Conservation (phyloP, 495 filamentous ascomycete species). For the Aspergillus bertholletiae region DNA sequence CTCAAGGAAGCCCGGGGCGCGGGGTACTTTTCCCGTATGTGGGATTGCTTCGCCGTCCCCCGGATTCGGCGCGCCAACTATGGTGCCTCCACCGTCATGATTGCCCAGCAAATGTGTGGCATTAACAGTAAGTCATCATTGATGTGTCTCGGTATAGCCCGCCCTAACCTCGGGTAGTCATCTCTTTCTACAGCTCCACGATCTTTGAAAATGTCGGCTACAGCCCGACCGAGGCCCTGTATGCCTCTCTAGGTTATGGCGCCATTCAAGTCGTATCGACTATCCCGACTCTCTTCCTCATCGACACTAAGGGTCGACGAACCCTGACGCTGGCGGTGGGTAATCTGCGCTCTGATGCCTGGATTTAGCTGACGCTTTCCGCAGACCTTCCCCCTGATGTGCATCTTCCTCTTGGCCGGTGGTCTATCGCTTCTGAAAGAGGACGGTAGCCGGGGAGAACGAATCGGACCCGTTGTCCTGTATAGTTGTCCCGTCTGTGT, state of each 20-base stretch:
- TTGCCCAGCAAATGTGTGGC: constrained; percentile 46
- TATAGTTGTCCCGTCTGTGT: constrained; percentile 15
- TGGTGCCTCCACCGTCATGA: constrained; percentile 63
- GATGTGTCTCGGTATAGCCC: neutral
- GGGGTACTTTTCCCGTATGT: constrained; percentile 54
- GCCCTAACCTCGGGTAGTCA: constrained; percentile 41
- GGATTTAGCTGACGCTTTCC: constrained; percentile 38
- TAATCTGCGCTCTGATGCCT: constrained; percentile 8
- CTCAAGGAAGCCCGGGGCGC: constrained; percentile 36
- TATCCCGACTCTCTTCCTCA: constrained; percentile 61
- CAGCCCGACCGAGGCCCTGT: constrained; percentile 53
- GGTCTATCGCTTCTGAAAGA: constrained; percentile 54
- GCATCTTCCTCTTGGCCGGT: constrained; percentile 64
- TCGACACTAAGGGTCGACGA: constrained; percentile 78
- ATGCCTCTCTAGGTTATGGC: constrained; percentile 63
- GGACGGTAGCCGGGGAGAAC: constrained; percentile 6
- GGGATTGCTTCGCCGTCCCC: constrained; percentile 60
- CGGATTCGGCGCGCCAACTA: constrained; percentile 60
- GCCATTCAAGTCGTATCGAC: constrained; percentile 68
- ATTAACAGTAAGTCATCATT: constrained; percentile 43
- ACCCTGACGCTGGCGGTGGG: constrained; percentile 44
- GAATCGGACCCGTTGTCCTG: constrained; percentile 28
- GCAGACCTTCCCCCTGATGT: constrained; percentile 82
- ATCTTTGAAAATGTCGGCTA: constrained; percentile 64
- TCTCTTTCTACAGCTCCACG: constrained; percentile 78